Conservation (phyloP, 768 basidiomycete species). For the Lactarius psammicola region DNA sequence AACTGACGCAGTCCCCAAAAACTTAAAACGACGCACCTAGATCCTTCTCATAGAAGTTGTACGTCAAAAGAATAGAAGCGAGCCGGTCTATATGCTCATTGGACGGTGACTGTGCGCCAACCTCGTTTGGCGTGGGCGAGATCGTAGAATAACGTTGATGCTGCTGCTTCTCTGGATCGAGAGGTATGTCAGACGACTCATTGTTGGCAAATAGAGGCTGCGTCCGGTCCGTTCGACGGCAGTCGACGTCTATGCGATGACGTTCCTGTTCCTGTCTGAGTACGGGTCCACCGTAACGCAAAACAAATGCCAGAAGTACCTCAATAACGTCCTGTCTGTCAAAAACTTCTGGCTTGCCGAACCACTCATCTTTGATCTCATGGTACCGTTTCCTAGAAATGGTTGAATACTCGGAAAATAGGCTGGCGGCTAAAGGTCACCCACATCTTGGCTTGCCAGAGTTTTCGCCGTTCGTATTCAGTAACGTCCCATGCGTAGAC, state of each 20-base stretch:
- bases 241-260: constrained; percentile 96
- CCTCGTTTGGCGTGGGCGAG: constrained; percentile 67
- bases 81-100: constrained; percentile 93
- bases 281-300: constrained; percentile 3
- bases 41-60: constrained; percentile 86
- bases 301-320: constrained; percentile 45
- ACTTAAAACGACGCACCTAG: constrained; percentile 55
- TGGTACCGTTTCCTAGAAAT: constrained; percentile 61
- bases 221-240: constrained; percentile 91
- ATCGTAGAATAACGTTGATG: constrained; percentile 64
- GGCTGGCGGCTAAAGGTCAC: constrained; percentile 20
- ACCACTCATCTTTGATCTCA: constrained; percentile 77
- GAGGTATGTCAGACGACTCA: constrained; percentile 41
- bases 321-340: constrained; percentile 79
- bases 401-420: constrained; percentile 1
- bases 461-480: constrained; percentile 52
- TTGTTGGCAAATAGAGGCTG: constrained; percentile 77
- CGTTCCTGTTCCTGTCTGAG: constrained; percentile 54
- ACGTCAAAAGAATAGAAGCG: constrained; percentile 82
- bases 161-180: constrained; percentile 58
- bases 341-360: constrained; percentile 76
- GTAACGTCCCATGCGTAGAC: constrained; percentile 80
- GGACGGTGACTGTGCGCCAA: constrained; percentile 83
- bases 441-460: constrained; percentile 66
- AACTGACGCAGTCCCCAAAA: constrained; percentile 8